Evolutionary conservation across 2,329 filamentous ascomycete species (phyloP), one percentile per base, ranked within the genome.

Genomic region (Diplodia corticola): DNA sequence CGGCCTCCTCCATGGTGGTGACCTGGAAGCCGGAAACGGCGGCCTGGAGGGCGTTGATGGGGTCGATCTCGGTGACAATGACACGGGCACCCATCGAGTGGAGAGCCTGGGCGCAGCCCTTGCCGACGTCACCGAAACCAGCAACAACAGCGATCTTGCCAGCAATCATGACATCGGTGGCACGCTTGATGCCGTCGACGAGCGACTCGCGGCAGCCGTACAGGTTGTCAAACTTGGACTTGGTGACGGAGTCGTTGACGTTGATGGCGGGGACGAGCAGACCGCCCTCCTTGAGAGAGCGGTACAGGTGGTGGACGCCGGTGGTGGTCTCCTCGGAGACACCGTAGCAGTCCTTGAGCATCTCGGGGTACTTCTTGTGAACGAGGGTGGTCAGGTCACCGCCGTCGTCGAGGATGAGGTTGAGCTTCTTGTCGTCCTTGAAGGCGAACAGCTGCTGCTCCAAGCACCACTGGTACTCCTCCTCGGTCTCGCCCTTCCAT

Each of bases 191-290:
- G 81, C 95, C 95, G 82, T 99, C 95, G 77, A 99, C 89, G 76
- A 99, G 91, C 71, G 94, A 97, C 86, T 98, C 95, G 80, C 93
- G 90, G 92, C 95, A 98, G 79, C 95, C 94, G 88, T 98, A 99
- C 72, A 98, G 85, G 90, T 99, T 99, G 89, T 98, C 95, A 81
- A 99, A 99, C 89, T 99, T 99, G 84, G 93, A 97, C 90, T 98
- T 99, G 83, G 95, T 99, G 80, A 99, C 94, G 68, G 91, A 93
- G 89, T 99, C 94, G 86, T 99, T 98, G 87, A 99, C 94, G 83
- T 99, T 99, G 89, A 98, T 79, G 82, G 94, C 87, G 73, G 95
- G 95, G 73, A 97, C 91, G 70, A 97, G 90, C 71, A 98, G 92
- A 67, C 79, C 79, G 71, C 79, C 77, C 78, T 81, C 79, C 81